Base-by-base conservation (phyloP, 192 early-diverging fungal genomes). In the Chytriomyces sp. region DNA sequence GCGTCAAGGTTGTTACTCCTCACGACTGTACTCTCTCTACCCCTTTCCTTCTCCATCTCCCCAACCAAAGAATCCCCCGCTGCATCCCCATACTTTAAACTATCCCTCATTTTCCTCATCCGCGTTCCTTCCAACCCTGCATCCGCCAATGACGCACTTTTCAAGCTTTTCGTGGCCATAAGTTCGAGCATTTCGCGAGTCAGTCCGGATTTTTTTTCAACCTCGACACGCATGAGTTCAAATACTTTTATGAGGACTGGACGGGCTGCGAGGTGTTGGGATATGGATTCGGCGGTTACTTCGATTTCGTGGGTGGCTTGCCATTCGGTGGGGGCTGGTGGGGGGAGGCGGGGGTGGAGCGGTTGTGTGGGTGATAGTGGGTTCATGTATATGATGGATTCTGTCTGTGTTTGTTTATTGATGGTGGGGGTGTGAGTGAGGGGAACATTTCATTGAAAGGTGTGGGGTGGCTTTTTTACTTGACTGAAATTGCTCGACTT, bases 141-240 rank as follows among this genome's bases (percentile, higher is more conserved):
- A 28, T 73, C 71, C 13, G 71, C 71, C n/a, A 73, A 43, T 45
- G 59, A 46, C 1, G 60, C 59, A 35, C 35, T 35, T 43, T 73
- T 44, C 2, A 73, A 45, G 20, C 10, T 45, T 20, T 61, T 48
- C 49, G 11, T 60, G 18, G 16, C 44, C 6, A 73, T 28, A 5
- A 11, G 43, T 60, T 73, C 71, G 11, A 73, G 71, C 26, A 73
- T 45, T 10, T 73, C 71, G 5, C 71, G 71, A 5, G 71, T 73
- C 13, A 73, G 18, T 45, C 71, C 71, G 18, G 59, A 45, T 26
- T 64, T 23, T 26, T 23, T 64, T 64, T 64, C 71, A 6, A 73
- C 71, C 23, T 73, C 71, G n/a, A 73, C 53, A 2, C 49, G 44
- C 26, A 73, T 43, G 18, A 73, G 44, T 26, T 73, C 71, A 45